Conservation (phyloP, 805 yeast species). For the Wickerhamiella allomyrinae region DNA sequence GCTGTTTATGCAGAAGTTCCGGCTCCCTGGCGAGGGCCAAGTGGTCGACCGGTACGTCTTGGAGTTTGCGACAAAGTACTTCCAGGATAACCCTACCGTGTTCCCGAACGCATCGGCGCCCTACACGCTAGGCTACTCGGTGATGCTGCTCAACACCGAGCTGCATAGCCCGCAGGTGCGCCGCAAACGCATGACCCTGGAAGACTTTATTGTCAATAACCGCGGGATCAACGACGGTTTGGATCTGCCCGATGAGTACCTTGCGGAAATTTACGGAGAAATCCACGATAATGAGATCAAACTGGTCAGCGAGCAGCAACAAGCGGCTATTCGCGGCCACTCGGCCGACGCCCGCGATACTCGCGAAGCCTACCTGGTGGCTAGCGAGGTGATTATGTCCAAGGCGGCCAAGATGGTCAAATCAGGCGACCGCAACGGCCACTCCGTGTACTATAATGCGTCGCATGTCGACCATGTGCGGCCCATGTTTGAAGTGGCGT, state of each 20-base stretch:
- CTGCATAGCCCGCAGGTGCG: conserved; percentile 80
- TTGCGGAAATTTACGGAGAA: conserved; percentile 59
- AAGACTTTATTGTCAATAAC: conserved; percentile 76
- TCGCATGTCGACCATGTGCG: conserved; percentile 79
- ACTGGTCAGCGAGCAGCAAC: conserved; percentile 83
- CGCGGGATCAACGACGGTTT: conserved; percentile 85
- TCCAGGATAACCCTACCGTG: conserved; percentile 66
- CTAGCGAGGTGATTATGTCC: conserved; percentile 78
- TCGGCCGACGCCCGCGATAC: conserved; percentile 31
- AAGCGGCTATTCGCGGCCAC: conserved; percentile 66
- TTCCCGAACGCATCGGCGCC: conserved; percentile 92
- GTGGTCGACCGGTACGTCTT: conserved; percentile 94
- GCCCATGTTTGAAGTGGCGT: conserved; percentile 82
- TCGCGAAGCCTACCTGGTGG: conserved; percentile 74
- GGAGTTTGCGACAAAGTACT: conserved; percentile 87
- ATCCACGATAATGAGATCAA: conserved; percentile 78
- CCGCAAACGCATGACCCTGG: conserved; percentile 65
- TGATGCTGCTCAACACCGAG: conserved; percentile 87
- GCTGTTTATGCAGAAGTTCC: conserved; percentile 66
- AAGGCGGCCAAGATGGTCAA: conserved; percentile 67
- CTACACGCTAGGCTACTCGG: conserved; percentile 81
- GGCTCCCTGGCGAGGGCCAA: conserved; percentile 97
- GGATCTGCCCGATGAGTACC: conserved; percentile 61
- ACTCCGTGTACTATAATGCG: conserved; percentile 57
- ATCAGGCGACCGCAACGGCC: conserved; percentile 30